phyloP scores from a whole-genome alignment of 2,329 filamentous ascomycete species.

The Sporothrix globosa region DNA sequence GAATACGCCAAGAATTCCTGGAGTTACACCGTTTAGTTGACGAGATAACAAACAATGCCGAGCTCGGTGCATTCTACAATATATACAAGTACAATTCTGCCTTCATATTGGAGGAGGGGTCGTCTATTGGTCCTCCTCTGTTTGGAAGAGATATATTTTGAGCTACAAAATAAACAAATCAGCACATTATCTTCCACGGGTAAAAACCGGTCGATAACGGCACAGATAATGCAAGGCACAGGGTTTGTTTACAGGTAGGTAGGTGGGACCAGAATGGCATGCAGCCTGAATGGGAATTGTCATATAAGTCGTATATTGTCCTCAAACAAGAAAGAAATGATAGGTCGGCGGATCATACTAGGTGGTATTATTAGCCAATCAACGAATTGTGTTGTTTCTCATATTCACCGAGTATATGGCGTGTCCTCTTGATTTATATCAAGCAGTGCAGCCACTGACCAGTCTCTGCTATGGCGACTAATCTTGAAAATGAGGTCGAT shows the following conservation, averaged over 20 bases:
- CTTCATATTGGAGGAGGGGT: not conserved
- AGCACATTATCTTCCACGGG: not conserved
- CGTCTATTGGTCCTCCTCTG: not conserved
- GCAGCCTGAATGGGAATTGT: slow-evolving; percentile 24
- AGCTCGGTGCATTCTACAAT: not conserved
- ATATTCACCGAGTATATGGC: not conserved
- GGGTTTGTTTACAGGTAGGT: not conserved
- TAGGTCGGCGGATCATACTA: not conserved
- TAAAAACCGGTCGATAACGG: not conserved
- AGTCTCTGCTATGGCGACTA: too few species aligned
- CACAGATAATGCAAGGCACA: slow-evolving; percentile 27
- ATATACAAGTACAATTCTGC: not conserved
- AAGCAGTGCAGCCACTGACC: not conserved
- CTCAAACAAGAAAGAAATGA: not conserved
- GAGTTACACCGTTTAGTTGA: not conserved
- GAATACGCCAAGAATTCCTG: not conserved
- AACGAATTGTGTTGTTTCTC: not conserved
- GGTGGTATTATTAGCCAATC: not conserved
- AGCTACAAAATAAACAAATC: not conserved
- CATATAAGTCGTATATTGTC: not conserved
- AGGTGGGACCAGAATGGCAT: not conserved
- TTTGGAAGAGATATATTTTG: not conserved
- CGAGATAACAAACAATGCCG: slow-evolving; percentile 16
- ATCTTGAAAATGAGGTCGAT: too few species aligned
- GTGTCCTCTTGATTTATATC: not conserved